phyloP scores from a whole-genome alignment of 2,329 filamentous ascomycete genomes.

The Cadophora sp. region DNA sequence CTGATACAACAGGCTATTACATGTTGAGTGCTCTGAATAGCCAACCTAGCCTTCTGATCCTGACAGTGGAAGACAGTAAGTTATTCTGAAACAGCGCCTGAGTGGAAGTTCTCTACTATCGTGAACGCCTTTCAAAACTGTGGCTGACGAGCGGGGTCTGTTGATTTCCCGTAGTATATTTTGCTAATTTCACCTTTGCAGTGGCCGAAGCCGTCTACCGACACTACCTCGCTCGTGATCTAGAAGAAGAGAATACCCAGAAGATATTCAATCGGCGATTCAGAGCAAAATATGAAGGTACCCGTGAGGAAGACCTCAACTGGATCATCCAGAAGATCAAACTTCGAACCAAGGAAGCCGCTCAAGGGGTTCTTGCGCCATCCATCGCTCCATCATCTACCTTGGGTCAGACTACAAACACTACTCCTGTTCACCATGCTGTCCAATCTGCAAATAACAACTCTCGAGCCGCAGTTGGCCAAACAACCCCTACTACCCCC shows the following conservation, averaged over 20 bases:
- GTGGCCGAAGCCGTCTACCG: constrained; percentile 18
- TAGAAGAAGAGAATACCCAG: not conserved
- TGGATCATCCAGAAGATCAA: constrained; percentile 15
- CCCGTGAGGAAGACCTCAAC: not conserved
- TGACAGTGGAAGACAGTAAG: constrained; percentile 16
- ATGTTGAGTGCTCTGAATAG: not conserved
- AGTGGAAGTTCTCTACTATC: not conserved
- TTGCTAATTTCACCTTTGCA: constrained; percentile 4
- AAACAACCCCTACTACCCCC: not conserved
- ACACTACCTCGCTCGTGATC: constrained; percentile 4
- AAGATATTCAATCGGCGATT: constrained; percentile 8
- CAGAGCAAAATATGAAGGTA: constrained; percentile 1
- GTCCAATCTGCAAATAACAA: not conserved
- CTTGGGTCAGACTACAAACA: not conserved
- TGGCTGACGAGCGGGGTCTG: not conserved
- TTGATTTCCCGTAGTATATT: not conserved
- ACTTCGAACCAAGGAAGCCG: not conserved
- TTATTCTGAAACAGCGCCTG: not conserved
- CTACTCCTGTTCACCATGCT: not conserved
- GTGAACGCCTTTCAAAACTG: too few relatives aligned
- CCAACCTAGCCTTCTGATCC: not conserved
- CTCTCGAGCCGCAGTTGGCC: not conserved
- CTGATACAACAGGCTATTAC: not conserved
- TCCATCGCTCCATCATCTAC: not conserved
- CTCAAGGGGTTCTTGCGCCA: not conserved